phyloP scores from a whole-genome alignment of 352 stramenopile species.

The Phytopythium mirpurense region DNA sequence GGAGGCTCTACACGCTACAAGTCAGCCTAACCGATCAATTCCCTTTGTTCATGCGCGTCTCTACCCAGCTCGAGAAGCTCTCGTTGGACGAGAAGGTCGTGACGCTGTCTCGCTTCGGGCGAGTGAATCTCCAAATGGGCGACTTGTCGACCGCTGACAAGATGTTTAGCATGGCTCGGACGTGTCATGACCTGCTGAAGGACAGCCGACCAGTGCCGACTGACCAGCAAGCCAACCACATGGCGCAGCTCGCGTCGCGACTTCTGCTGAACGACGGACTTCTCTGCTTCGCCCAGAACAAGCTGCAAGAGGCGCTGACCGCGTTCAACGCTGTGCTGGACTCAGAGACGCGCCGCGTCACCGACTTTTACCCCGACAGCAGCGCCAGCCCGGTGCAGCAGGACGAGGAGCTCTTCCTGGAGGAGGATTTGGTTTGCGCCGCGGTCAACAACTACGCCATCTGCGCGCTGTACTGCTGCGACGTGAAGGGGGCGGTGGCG shows the following conservation, averaged over 20 bases:
- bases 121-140: conserved; percentile 74
- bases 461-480: conserved; percentile 76
- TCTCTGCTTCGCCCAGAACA: conserved; percentile 72
- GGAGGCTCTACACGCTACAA: not conserved
- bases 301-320: conserved; percentile 69
- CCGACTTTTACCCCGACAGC: not conserved
- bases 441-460: conserved; percentile 83
- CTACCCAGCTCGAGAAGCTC: conserved; percentile 29
- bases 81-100: conserved; percentile 36
- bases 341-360: conserved; percentile 15
- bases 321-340: conserved; percentile 68
- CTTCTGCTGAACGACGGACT: conserved; percentile 72
- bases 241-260: conserved; percentile 37
- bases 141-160: conserved; percentile 51
- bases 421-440: conserved; percentile 62
- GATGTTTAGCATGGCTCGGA: conserved; percentile 43
- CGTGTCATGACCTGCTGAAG: conserved; percentile 20
- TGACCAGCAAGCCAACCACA: conserved; percentile 8
- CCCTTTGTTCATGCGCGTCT: not conserved
- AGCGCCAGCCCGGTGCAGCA: conserved; percentile 11
- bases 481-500: conserved; percentile 63
- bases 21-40: not conserved
- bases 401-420: conserved; percentile 42
- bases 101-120: conserved; percentile 54
- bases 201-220: conserved; percentile 2